Evolutionary conservation across 2,329 filamentous ascomycete species (phyloP).

Genomic region (Fusarium sp.): DNA sequence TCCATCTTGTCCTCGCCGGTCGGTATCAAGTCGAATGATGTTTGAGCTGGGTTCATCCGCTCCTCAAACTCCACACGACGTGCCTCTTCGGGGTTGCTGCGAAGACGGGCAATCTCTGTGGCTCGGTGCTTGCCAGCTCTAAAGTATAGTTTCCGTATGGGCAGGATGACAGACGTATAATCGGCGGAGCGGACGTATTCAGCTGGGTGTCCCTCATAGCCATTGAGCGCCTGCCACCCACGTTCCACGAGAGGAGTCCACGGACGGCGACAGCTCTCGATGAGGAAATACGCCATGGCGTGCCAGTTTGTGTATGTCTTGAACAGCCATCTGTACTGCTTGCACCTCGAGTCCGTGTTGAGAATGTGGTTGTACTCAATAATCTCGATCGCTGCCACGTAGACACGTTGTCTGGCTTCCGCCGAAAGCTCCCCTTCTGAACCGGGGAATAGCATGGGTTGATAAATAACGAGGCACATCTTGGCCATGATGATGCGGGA

Average conservation of each 20-base stretch:
- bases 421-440: conserved; percentile 67
- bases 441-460: conserved; percentile 75
- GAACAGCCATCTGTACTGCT: conserved; percentile 63
- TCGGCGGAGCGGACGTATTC: conserved; percentile 60
- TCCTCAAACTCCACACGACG: conserved; percentile 63
- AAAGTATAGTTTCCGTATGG: conserved; percentile 65
- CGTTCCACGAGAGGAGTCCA: conserved; percentile 64
- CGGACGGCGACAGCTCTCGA: conserved; percentile 59
- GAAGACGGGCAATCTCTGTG: conserved; percentile 62
- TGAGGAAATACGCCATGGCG: conserved; percentile 61
- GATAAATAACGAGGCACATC: conserved; percentile 81
- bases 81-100: conserved; percentile 61
- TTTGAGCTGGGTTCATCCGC: conserved; percentile 56
- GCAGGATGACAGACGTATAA: conserved; percentile 64
- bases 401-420: conserved; percentile 75
- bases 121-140: conserved; percentile 65
- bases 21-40: conserved; percentile 61
- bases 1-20: conserved; percentile 61
- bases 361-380: conserved; percentile 76
- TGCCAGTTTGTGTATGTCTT: conserved; percentile 66
- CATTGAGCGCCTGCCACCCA: conserved; percentile 61
- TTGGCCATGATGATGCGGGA: conserved; percentile 80
- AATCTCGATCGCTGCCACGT: conserved; percentile 79
- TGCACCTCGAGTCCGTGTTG: conserved; percentile 66
- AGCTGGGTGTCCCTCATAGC: conserved; percentile 52